A percentile compares a stretch with the other conserved stretches of the same genome.
These are phyloP conservation scores for Dendrobium huoshanense DNA, from an alignment of 106 monocot species.

Conservation along the genomic window DNA sequence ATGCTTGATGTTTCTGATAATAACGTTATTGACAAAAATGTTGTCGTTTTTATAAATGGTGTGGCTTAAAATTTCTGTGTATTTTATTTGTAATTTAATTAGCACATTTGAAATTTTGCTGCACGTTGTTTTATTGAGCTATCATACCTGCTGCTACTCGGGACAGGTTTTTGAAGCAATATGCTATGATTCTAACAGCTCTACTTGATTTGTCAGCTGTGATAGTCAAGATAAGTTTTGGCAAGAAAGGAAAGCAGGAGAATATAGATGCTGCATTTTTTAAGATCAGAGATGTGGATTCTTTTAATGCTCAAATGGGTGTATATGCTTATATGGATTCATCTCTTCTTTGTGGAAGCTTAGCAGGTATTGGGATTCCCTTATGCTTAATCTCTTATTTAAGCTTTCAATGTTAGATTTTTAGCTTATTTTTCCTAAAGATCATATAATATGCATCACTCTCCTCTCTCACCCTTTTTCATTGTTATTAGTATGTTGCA, in stretches of 20 bases:
- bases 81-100: neutral
- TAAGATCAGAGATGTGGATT: conserved; percentile 11
- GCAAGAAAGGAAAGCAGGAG: neutral
- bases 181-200: neutral
- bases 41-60: neutral
- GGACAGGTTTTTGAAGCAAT: neutral
- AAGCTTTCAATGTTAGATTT: neutral
- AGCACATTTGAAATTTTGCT: neutral
- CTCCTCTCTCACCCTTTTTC: neutral
- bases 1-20: neutral
- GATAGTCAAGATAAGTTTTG: conserved; percentile 11
- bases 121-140: neutral
- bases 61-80: neutral
- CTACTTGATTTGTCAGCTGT: conserved; percentile 24
- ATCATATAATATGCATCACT: neutral
- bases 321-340: conserved; percentile 4
- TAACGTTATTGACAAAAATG: neutral
- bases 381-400: neutral
- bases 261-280: conserved; percentile 10
- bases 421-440: neutral
- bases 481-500: neutral
- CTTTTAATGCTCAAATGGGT: neutral
- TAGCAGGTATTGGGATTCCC: neutral
- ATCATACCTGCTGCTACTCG: neutral
- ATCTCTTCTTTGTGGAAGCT: conserved; percentile 6